Base-by-base conservation (phyloP, 495 filamentous ascomycete genomes). In the Cercophora sp. region DNA sequence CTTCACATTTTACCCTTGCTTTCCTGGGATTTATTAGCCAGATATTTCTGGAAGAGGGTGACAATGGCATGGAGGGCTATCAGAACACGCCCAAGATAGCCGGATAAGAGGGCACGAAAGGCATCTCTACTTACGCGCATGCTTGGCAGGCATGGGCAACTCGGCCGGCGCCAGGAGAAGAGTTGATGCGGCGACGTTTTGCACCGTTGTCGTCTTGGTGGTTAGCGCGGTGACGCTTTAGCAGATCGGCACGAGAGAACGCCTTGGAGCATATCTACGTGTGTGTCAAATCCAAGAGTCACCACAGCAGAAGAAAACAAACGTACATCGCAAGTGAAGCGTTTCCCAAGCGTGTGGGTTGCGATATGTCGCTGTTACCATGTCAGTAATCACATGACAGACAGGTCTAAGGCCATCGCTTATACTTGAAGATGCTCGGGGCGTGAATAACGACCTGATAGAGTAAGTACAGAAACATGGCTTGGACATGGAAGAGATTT, bases 331-430 rank as follows among this genome's bases (percentile, higher is more conserved):
- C 69, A 72, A 23, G 58, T 42, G 45, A 80, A 82, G 13, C 78
- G 77, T 50, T 80, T 80, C 39, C 79, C 79, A 22, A 78, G 70
- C 0, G 78, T 81, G 55, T 82, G 79, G n/a, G 77, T 76, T 37
- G 78, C 71, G 16, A 82, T 76, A 61, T 82, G 79, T 36, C 79
- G 70, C 56, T 78, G 23, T 11, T 19, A 15, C 15, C 35, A 19
- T 11, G 51, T 54, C 29, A 54, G 51, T 29, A 37, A 40, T 9
- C 9, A 23, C 3, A 45, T 2, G 13, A 52, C 9, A 13, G 3
- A 23, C 11, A 3, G 19, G 16, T 34, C 8, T 32, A 36, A 41
- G 16, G 25, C 22, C 19, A 25, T 29, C 2, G 22, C 9, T 23
- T 32, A 22, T 54, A 59, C 62, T 53, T 66, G 78, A 4, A 82